These are phyloP conservation scores for Stachybotrys chartarum DNA, from an alignment of 2,329 filamentous ascomycete species.

Conservation along the genomic window DNA sequence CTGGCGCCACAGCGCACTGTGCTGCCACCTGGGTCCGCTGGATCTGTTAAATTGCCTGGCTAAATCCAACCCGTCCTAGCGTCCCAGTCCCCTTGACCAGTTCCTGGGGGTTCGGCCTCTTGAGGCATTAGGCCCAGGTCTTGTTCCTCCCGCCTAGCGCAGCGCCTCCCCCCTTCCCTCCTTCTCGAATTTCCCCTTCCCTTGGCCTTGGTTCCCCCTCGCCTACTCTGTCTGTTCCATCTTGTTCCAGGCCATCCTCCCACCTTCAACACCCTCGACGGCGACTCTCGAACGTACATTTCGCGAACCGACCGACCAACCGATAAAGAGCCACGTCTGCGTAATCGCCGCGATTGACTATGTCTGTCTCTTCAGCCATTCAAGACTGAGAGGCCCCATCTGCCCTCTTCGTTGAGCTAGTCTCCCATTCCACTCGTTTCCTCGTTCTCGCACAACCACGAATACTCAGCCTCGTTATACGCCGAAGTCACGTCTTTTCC, in stretches of 20 bases:
- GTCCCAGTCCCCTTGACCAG: slow-evolving; percentile 12
- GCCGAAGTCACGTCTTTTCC: neutral
- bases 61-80: slow-evolving; percentile 12
- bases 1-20: slow-evolving; percentile 5
- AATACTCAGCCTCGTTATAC: neutral
- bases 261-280: slow-evolving; percentile 5
- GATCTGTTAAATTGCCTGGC: slow-evolving; percentile 16
- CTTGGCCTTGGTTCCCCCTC: slow-evolving; percentile 1
- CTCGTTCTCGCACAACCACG: neutral
- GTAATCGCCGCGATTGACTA: slow-evolving; percentile 16
- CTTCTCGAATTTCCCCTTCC: neutral
- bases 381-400: slow-evolving; percentile 19
- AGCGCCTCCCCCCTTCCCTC: neutral
- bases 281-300: slow-evolving; percentile 11
- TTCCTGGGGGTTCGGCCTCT: slow-evolving; percentile 4
- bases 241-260: slow-evolving; percentile 2
- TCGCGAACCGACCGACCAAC: neutral
- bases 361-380: slow-evolving; percentile 24
- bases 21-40: slow-evolving; percentile 4
- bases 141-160: neutral
- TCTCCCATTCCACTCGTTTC: slow-evolving; percentile 39
- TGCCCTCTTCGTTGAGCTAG: slow-evolving; percentile 33
- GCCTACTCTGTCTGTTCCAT: slow-evolving; percentile 1
- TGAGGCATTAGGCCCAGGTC: slow-evolving; percentile 1
- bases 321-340: neutral